Evolutionary conservation across 2,329 filamentous ascomycete genomes (phyloP), one percentile per base, ranked within the genome.

Genomic region (Pleomassaria siparia): DNA sequence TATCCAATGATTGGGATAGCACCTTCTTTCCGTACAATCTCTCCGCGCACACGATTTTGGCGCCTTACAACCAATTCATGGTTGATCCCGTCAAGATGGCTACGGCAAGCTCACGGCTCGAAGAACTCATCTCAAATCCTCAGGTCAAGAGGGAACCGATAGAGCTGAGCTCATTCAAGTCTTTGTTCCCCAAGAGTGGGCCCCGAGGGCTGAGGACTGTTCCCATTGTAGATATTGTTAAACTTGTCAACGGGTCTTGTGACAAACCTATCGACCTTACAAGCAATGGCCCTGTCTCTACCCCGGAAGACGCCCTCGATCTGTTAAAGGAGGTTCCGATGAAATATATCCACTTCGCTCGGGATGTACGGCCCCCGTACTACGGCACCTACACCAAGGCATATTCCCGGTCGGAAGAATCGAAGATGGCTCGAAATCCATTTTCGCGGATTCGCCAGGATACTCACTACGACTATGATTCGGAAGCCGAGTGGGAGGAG

Each of bases 401-500:
- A 4, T 80, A 82, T 12, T 70, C 76, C 1, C 62, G 67, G 9
- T 42, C 72, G 62, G 52, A 76, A 64, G 41, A 70, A 72, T 35
- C 77, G 18, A 78, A 72, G 51, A 62, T 76, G 1, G 78, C 80
- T 24, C 81, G 61, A 73, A 82, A 66, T 75, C 88, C 51, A 57
- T 77, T 60, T 67, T 74, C 56, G 68, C 79, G 76, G 51, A 72
- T 76, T n/a, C 72, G 90, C 48, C 78, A 70, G 2, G 81, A 85
- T 4, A 78, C 88, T 3, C 79, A 89, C 58, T 95, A 95, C 65
- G 88, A 91, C 54, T 91, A 92, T 64, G 89, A 94, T 62, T 92
- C 88, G 2, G 89, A 95, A 67, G 88, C 49, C 66, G 89, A 94
- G 81, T 95, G 89, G 89, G 78, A 86, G 62, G 86, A 91, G 63